These are phyloP conservation scores for Hypomontagnella submonticulosa DNA, from an alignment of 495 filamentous ascomycete genomes.

Conservation along the genomic window DNA sequence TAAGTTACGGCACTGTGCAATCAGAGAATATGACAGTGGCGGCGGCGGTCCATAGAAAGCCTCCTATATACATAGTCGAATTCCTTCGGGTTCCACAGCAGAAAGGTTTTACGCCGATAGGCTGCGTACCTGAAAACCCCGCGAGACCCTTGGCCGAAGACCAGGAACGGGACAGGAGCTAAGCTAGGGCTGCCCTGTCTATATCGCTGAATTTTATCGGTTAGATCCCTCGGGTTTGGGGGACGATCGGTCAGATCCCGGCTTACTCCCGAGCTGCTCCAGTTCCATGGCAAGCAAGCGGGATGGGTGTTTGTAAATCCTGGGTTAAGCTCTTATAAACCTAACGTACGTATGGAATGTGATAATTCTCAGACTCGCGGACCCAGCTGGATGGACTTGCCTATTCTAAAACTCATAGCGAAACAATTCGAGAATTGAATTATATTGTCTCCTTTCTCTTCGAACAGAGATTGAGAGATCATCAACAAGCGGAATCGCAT, in stretches of 20 bases:
- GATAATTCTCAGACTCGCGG: background rate
- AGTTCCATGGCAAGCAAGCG: conserved; percentile 39
- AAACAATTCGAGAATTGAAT: conserved; percentile 1
- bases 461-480: too few relatives aligned
- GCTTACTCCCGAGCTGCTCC: conserved; percentile 11
- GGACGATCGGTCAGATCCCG: conserved; percentile 42
- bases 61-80: conserved; percentile 14
- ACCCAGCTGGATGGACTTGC: background rate
- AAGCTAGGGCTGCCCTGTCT: conserved; percentile 24
- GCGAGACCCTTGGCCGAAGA: conserved; percentile 24
- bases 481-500: conserved; percentile 1
- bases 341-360: background rate
- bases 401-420: too few relatives aligned
- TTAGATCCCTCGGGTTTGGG: conserved; percentile 31
- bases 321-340: conserved; percentile 20
- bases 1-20: background rate
- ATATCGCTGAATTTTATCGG: conserved; percentile 42
- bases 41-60: conserved; percentile 27
- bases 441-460: background rate
- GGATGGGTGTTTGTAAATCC: conserved; percentile 44
- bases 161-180: conserved; percentile 24
- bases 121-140: conserved; percentile 25
- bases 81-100: conserved; percentile 33
- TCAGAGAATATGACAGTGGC: conserved; percentile 8
- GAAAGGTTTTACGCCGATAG: conserved; percentile 29